These are phyloP conservation scores for Cladophialophora immunda DNA, from an alignment of 2,329 filamentous ascomycete genomes.

Conservation along the genomic window DNA sequence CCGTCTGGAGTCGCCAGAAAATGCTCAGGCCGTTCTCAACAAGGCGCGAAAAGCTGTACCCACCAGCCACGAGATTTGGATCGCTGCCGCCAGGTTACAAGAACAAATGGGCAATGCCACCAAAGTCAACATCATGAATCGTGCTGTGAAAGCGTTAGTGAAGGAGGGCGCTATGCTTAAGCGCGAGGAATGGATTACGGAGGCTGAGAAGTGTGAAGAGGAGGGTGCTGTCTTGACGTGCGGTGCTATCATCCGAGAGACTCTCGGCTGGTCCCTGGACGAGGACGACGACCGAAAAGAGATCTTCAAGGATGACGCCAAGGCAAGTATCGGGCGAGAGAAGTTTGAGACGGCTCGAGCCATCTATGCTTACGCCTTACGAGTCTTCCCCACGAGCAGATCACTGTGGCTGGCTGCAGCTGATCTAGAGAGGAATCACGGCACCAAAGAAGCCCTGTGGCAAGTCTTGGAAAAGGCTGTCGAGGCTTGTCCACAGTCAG, in stretches of 20 bases:
- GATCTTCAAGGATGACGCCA: constrained; percentile 94
- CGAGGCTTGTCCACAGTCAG: constrained; percentile 88
- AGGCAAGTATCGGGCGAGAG: constrained; percentile 78
- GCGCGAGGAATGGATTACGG: constrained; percentile 94
- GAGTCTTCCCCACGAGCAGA: constrained; percentile 86
- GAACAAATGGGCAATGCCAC: constrained; percentile 84
- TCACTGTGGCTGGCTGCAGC: constrained; percentile 90
- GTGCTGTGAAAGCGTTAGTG: constrained; percentile 85
- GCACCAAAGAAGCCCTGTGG: constrained; percentile 82
- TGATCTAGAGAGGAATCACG: constrained; percentile 89
- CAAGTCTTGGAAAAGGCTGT: constrained; percentile 90
- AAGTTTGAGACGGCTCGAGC: constrained; percentile 90
- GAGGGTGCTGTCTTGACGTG: constrained; percentile 89
- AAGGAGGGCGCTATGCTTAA: constrained; percentile 96
- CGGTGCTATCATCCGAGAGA: constrained; percentile 88
- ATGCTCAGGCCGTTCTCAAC: constrained; percentile 94
- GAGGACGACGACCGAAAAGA: constrained; percentile 97
- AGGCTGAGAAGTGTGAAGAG: constrained; percentile 93
- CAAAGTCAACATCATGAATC: constrained; percentile 92
- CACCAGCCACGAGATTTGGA: constrained; percentile 95
- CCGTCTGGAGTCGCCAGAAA: constrained; percentile 85
- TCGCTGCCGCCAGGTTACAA: constrained; percentile 88
- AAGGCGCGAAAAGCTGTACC: constrained; percentile 92
- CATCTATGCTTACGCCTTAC: constrained; percentile 89
- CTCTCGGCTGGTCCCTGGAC: constrained; percentile 89